These are phyloP conservation scores for Nigrospora osmanthi DNA, from an alignment of 2,329 filamentous ascomycete genomes.

Conservation along the genomic window DNA sequence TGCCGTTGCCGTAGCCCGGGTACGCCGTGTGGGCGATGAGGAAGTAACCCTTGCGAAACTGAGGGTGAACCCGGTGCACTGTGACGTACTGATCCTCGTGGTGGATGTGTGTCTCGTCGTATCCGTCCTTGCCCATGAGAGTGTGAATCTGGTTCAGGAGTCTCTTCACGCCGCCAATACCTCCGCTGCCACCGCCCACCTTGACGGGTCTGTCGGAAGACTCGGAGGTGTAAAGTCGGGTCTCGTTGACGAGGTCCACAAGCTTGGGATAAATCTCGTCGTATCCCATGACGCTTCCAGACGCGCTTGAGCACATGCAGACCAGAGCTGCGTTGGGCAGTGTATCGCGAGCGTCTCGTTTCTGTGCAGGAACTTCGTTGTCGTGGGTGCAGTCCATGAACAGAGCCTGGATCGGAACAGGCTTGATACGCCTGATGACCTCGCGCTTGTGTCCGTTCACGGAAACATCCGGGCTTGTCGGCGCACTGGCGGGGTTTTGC, in stretches of 20 bases:
- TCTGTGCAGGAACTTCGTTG: conserved; percentile 93
- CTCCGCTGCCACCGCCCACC: conserved; percentile 63
- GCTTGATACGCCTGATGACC: conserved; percentile 72
- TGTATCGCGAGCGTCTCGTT: conserved; percentile 88
- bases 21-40: conserved; percentile 94
- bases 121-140: conserved; percentile 90
- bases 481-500: conserved; percentile 24
- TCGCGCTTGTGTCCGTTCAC: conserved; percentile 41
- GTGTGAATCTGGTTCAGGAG: conserved; percentile 91
- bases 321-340: conserved; percentile 90
- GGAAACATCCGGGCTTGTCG: conserved; percentile 16
- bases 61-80: conserved; percentile 88
- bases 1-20: conserved; percentile 79
- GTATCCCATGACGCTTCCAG: conserved; percentile 95
- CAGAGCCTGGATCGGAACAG: conserved; percentile 82
- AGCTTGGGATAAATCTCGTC: conserved; percentile 92
- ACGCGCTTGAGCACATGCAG: conserved; percentile 90
- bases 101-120: conserved; percentile 92
- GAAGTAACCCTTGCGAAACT: conserved; percentile 89
- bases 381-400: conserved; percentile 99
- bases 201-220: conserved; percentile 59
- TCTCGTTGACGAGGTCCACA: conserved; percentile 90
- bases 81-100: conserved; percentile 96
- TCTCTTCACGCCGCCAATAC: conserved; percentile 87
- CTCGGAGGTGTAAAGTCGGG: conserved; percentile 69